Evolutionary conservation across 441 rosid species (phyloP), one percentile per base, ranked within the genome.

Genomic region (Populus trichocarpa): DNA sequence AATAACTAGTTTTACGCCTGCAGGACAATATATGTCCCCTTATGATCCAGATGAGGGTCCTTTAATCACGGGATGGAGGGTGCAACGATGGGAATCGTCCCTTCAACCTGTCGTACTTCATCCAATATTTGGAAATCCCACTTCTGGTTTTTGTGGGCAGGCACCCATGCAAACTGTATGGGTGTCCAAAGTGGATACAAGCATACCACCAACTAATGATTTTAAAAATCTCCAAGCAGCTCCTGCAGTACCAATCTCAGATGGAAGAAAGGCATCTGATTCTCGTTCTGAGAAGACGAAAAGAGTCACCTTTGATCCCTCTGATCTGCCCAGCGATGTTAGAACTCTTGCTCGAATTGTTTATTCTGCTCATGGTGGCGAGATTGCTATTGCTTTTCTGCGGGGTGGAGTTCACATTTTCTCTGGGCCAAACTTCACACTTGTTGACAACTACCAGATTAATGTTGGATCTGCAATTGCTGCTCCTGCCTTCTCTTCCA

Each of bases 31-130:
- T 81, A 95, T 97, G 99, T 97, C 99, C 65, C 99, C 99, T 25
- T 92, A 92, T 83, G 99, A 95, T 88, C 99, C 99, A 67, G 99
- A 95, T 82, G 99, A 97, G 84, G 99, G 99, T 77, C 99, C 98
- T 87, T 93, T 98, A 75, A 97, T 97, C 79, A 97, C 98, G 70
- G 99, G 99, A 63, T 95, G 98, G 99, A 92, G 98, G 82, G 96
- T 97, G 81, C 99, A 97, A 83, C 99, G 99, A 61, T 97, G 99
- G 99, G 99, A 97, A 83, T 93, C 99, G 68, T 92, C 98, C 83
- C 90, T 97, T 80, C 98, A 97, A 87, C 97, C 93, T 78, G 99
- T 95, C 78, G 98, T 97, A 84, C 91, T 97, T 80, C 99, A 95
- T 89, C 98, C 89, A 76, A 97, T 97, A 81, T 97, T 97, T 88